phyloP scores from a whole-genome alignment of 495 filamentous ascomycete genomes.

The Apodospora peruviana region DNA sequence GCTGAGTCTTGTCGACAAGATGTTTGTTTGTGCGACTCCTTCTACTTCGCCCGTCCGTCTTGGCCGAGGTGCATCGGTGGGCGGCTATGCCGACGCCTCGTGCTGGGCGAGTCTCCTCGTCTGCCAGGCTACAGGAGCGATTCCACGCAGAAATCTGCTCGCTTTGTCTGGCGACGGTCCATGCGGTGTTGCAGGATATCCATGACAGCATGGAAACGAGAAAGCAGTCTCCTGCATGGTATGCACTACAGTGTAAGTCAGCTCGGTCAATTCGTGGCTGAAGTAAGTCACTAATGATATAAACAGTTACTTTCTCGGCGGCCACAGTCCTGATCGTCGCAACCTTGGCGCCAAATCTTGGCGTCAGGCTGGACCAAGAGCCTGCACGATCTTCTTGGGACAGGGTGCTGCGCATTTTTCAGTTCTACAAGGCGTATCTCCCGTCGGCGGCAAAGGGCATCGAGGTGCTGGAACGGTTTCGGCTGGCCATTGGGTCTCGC shows the following conservation, averaged over 20 bases:
- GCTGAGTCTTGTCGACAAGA: neutral
- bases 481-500: no score
- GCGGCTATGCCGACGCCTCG: no score
- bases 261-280: no score
- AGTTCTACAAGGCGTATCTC: slow-evolving; percentile 6
- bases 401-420: slow-evolving; percentile 11
- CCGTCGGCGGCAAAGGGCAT: slow-evolving; percentile 9
- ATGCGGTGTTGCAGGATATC: slow-evolving; percentile 16
- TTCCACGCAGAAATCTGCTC: no score
- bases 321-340: slow-evolving; percentile 13
- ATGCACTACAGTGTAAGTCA: slow-evolving; percentile 13
- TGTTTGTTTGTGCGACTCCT: slow-evolving; percentile 5
- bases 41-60: slow-evolving; percentile 13
- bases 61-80: no score
- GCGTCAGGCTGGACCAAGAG: slow-evolving; percentile 8
- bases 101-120: no score
- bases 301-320: slow-evolving; percentile 12
- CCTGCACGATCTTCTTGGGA: slow-evolving; percentile 13
- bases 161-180: slow-evolving; percentile 12
- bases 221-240: slow-evolving; percentile 6
- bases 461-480: slow-evolving; percentile 7
- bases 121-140: no score
- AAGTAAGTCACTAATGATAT: no score
- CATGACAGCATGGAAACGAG: slow-evolving; percentile 2
- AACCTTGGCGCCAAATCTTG: slow-evolving; percentile 7